These are phyloP conservation scores for Fusarium sp. DNA, from an alignment of 2,329 filamentous ascomycete species.

Conservation along the genomic window DNA sequence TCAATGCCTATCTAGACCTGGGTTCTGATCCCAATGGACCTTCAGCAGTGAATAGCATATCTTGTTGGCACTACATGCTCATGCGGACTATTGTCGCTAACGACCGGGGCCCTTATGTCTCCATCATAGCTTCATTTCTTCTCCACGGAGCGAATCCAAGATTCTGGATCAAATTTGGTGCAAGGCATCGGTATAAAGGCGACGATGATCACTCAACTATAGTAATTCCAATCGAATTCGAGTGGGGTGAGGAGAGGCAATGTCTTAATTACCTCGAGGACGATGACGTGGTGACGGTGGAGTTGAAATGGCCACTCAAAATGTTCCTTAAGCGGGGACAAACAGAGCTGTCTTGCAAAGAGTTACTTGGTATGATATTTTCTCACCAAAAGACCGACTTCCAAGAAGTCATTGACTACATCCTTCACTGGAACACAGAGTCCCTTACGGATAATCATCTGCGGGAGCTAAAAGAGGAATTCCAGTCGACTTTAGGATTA, in stretches of 20 bases:
- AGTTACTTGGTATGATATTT: neutral
- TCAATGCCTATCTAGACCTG: fast-evolving
- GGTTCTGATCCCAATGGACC: fast-evolving
- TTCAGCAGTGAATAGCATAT: neutral
- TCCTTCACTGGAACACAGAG: neutral
- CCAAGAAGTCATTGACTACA: neutral
- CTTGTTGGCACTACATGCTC: neutral
- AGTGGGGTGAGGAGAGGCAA: neutral
- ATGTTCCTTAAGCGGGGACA: neutral
- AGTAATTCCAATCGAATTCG: neutral
- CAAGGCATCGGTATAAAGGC: fast-evolving
- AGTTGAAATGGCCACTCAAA: neutral
- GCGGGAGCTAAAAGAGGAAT: fast-evolving
- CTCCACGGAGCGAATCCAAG: neutral
- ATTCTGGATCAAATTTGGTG: fast-evolving
- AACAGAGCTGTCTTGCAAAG: neutral
- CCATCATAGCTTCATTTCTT: neutral
- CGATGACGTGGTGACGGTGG: too few species aligned
- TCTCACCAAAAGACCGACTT: neutral
- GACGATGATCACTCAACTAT: fast-evolving
- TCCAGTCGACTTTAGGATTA: fast-evolving
- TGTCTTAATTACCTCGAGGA: neutral
- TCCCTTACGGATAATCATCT: fast-evolving
- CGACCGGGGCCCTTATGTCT: neutral
- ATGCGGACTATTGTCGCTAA: fast-evolving